phyloP scores from a whole-genome alignment of 2,329 filamentous ascomycete genomes.

The Chaetomium strumarium region DNA sequence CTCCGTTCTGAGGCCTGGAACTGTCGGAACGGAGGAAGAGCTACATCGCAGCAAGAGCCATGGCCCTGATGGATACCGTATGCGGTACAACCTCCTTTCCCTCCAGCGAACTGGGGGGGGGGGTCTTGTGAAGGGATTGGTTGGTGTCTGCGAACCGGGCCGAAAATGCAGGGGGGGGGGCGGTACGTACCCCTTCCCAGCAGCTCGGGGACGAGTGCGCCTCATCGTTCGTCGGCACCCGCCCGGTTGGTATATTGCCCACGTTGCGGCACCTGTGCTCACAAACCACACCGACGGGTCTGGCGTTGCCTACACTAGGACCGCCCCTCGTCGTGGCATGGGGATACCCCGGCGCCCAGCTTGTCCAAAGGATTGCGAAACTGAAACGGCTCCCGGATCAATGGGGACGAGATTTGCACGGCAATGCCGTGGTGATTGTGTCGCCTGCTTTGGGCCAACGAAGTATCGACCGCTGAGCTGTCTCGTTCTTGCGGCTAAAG shows the following conservation, averaged over 20 bases:
- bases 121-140: constrained; percentile 2
- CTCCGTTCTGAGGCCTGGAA: constrained; percentile 1
- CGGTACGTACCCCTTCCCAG: constrained; percentile 19
- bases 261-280: constrained; percentile 15
- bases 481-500: constrained; percentile 13
- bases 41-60: background rate
- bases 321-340: constrained; percentile 2
- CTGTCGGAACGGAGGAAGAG: background rate
- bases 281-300: constrained; percentile 17
- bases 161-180: constrained; percentile 18
- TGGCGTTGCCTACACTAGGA: background rate
- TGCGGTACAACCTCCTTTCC: background rate
- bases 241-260: constrained; percentile 22
- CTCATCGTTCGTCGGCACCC: constrained; percentile 20
- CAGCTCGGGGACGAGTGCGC: constrained; percentile 16
- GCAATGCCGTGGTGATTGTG: background rate
- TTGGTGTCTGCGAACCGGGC: constrained; percentile 15
- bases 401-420: constrained; percentile 4
- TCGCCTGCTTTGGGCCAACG: background rate
- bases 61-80: constrained; percentile 1
- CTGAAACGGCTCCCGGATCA: background rate
- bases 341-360: background rate
- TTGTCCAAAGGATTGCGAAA: constrained; percentile 7
- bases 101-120: background rate
- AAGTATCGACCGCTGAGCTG: background rate